Base-by-base conservation (phyloP, 2,329 filamentous ascomycete genomes). In the Dactylellina parvicollis region DNA sequence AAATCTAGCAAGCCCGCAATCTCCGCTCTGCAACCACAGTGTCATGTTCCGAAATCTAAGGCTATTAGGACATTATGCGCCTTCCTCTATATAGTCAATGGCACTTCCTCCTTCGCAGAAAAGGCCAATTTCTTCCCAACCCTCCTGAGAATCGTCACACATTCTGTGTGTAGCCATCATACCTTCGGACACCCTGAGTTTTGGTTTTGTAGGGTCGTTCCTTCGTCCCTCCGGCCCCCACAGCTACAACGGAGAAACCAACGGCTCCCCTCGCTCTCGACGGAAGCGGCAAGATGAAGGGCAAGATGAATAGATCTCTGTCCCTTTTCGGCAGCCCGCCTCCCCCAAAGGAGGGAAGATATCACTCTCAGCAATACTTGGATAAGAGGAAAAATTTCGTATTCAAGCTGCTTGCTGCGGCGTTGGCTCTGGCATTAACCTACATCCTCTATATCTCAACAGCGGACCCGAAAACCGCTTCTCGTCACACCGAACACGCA, bases 231-330 rank as follows among this genome's bases (percentile, higher is more conserved):
- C 16, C 34, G 16, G 18, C 4, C 22, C 28, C 49, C 52, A 16
- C 20, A 36, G n/a, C 40, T 26, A 20, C 14, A 9, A 12, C 28
- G 32, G 32, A 46, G 14, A 30, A 55, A 38, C 20, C 14, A 30
- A 16, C 26, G 12, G 38, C 20, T 14, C 28, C 52, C 36, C 20
- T 46, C 18, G 50, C 30, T 18, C 20, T 46, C n/a, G 22, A 54
- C 36, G 8, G 44, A 44, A 42, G 32, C 50, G 52, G 16, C 67
- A 52, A 44, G 26, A 72, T 72, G 67, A 72, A 72, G 59, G 67
- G 67, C 59, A 72, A 64, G 16, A 72, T 72, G 67, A 64, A 52
- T 22, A 72, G 65, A 50, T 60, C 67, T n/a, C 32, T 72, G 28
- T 64, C 57, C 16, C 59, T 72, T 20, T 72, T 72, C 46, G 55